Percentiles rank a stretch among this genome's conserved stretches.
These are phyloP conservation scores for Candida dajiaensis DNA, from an alignment of 805 yeast genomes.

Conservation along the genomic window DNA sequence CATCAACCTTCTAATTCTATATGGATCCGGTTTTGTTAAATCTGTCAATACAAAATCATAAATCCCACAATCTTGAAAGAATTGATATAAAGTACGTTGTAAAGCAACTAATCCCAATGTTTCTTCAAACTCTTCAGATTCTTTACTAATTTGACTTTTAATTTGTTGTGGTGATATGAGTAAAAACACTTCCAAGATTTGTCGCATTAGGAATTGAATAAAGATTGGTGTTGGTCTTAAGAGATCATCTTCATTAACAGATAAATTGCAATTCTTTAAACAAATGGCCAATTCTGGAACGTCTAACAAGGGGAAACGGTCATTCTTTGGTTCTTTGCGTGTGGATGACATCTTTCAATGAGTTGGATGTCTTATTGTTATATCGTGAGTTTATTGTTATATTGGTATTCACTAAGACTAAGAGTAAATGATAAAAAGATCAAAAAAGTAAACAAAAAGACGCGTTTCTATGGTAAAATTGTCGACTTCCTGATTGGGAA, in stretches of 20 bases:
- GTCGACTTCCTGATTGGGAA: background rate
- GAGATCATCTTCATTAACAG: constrained; percentile 54
- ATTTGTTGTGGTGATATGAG: constrained; percentile 38
- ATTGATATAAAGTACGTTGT: constrained; percentile 53
- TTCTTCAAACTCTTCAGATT: constrained; percentile 29
- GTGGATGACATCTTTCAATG: background rate
- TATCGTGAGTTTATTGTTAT: too few relatives aligned
- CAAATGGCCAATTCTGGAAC: constrained; percentile 52
- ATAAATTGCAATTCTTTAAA: constrained; percentile 55
- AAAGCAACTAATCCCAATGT: constrained; percentile 48
- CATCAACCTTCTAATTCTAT: constrained; percentile 54
- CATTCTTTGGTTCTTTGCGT: constrained; percentile 25
- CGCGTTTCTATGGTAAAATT: background rate
- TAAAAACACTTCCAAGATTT: constrained; percentile 54
- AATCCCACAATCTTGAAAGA: constrained; percentile 68
- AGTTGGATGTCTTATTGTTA: too few relatives aligned
- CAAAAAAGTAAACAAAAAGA: background rate
- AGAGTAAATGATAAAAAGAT: too few relatives aligned
- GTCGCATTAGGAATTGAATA: constrained; percentile 50
- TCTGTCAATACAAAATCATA: constrained; percentile 73
- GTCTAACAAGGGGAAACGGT: constrained; percentile 59
- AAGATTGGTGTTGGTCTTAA: constrained; percentile 52
- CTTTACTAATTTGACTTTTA: constrained; percentile 9
- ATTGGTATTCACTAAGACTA: too few relatives aligned
- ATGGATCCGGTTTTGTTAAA: constrained; percentile 70